A percentile compares a stretch with the other conserved stretches of the same genome.
Conservation (phyloP, 345 rosid genomes). For the Cardiospermum halicacabum region DNA sequence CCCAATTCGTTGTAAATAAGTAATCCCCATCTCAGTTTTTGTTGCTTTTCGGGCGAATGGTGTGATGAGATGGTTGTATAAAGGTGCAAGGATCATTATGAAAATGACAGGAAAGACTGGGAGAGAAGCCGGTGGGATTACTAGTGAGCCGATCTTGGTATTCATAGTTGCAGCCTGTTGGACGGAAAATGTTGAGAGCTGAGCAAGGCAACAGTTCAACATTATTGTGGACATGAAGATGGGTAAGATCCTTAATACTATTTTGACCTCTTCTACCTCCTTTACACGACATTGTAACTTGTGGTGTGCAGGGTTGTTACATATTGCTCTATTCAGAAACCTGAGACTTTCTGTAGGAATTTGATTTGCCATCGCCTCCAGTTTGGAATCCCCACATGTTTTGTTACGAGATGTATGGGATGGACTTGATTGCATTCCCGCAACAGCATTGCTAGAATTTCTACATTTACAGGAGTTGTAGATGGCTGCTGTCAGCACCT, state of each 20-base stretch:
- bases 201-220: constrained; percentile 92
- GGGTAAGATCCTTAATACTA: constrained; percentile 59
- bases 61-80: constrained; percentile 54
- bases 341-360: constrained; percentile 25
- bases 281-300: constrained; percentile 44
- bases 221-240: constrained; percentile 82
- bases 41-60: constrained; percentile 61
- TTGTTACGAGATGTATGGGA: constrained; percentile 23
- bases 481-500: constrained; percentile 57
- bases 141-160: constrained; percentile 60
- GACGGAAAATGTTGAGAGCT: constrained; percentile 86
- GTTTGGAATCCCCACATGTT: constrained; percentile 16
- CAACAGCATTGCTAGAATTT: constrained; percentile 34
- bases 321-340: constrained; percentile 45
- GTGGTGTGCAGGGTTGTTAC: constrained; percentile 20
- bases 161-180: constrained; percentile 93
- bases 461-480: constrained; percentile 27
- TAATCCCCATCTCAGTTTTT: constrained; percentile 64
- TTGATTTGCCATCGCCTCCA: constrained; percentile 13
- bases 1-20: constrained; percentile 79
- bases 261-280: constrained; percentile 66
- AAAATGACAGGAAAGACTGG: constrained; percentile 81
- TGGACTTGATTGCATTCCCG: constrained; percentile 29
- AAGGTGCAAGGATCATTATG: constrained; percentile 72
- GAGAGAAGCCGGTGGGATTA: constrained; percentile 85